Evolutionary conservation across 164 flowering plant species (phyloP).

Genomic region (Macadamia tetraphylla): DNA sequence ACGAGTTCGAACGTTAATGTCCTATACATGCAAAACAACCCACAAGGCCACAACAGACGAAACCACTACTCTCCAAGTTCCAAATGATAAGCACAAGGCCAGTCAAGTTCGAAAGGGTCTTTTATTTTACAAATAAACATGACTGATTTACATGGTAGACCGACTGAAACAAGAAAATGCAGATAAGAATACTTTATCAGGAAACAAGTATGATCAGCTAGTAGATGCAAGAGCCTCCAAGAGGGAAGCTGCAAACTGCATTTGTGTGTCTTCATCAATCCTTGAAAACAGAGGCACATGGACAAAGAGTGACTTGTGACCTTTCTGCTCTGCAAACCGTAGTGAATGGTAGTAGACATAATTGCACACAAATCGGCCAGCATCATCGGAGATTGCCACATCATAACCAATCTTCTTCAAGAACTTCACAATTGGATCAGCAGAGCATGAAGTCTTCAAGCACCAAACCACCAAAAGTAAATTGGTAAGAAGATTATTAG

Average conservation of each 20-base stretch:
- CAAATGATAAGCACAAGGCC: background rate
- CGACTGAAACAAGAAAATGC: background rate
- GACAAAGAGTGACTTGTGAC: slow-evolving; percentile 59
- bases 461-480: background rate
- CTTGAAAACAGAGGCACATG: slow-evolving; percentile 63
- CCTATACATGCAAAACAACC: background rate
- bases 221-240: slow-evolving; percentile 27
- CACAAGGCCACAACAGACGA: background rate
- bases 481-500: background rate
- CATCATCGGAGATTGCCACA: slow-evolving; percentile 45
- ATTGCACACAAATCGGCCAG: slow-evolving; percentile 71
- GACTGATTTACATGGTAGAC: background rate
- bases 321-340: slow-evolving; percentile 52
- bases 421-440: slow-evolving; percentile 27
- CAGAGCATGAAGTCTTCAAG: slow-evolving; percentile 2
- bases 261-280: slow-evolving; percentile 60
- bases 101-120: background rate
- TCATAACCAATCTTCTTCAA: slow-evolving; percentile 44
- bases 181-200: background rate
- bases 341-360: slow-evolving; percentile 72
- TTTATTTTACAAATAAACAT: background rate
- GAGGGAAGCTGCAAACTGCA: slow-evolving; percentile 45
- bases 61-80: background rate
- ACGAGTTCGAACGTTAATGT: background rate
- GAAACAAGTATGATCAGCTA: background rate